Conservation (phyloP, 805 yeast species). For the Zygosaccharomyces bailii region DNA sequence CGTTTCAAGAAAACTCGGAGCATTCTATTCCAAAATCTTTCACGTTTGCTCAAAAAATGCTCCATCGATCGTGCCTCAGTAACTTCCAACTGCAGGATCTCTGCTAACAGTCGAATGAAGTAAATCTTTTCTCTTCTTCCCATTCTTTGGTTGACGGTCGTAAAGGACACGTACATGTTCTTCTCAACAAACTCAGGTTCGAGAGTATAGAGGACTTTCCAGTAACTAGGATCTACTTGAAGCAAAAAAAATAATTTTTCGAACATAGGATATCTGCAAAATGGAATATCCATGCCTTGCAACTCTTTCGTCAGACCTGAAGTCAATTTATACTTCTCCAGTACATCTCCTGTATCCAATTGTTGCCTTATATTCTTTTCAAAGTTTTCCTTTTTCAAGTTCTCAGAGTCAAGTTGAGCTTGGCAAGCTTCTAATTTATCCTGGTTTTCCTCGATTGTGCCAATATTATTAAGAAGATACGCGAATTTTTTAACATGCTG, state of each 20-base stretch:
- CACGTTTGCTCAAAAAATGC: conserved; percentile 28
- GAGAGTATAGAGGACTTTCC: conserved; percentile 50
- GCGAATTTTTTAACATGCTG: conserved; percentile 74
- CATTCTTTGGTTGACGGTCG: conserved; percentile 33
- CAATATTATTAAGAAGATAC: conserved; percentile 66
- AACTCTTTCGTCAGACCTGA: conserved; percentile 30
- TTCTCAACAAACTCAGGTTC: conserved; percentile 31
- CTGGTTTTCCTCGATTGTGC: conserved; percentile 72
- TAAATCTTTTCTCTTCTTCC: conserved; percentile 64
- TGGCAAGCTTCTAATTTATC: conserved; percentile 61
- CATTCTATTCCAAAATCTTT: conserved; percentile 44
- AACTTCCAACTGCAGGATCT: conserved; percentile 43
- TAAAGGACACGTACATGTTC: conserved; percentile 30
- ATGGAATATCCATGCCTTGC: conserved; percentile 16
- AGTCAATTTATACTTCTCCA: conserved; percentile 76
- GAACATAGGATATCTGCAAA: conserved; percentile 38
- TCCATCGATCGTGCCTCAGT: conserved; percentile 22
- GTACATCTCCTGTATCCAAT: conserved; percentile 70
- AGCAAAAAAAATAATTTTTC: conserved; percentile 77
- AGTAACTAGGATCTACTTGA: conserved; percentile 78
- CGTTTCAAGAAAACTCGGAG: conserved; percentile 40
- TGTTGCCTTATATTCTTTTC: conserved; percentile 73
- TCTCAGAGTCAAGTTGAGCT: conserved; percentile 64
- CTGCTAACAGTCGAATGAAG: conserved; percentile 54
- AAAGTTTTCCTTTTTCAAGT: conserved; percentile 64